phyloP scores from a whole-genome alignment of 805 yeast species.

The Barnettozyma wickerhamii region DNA sequence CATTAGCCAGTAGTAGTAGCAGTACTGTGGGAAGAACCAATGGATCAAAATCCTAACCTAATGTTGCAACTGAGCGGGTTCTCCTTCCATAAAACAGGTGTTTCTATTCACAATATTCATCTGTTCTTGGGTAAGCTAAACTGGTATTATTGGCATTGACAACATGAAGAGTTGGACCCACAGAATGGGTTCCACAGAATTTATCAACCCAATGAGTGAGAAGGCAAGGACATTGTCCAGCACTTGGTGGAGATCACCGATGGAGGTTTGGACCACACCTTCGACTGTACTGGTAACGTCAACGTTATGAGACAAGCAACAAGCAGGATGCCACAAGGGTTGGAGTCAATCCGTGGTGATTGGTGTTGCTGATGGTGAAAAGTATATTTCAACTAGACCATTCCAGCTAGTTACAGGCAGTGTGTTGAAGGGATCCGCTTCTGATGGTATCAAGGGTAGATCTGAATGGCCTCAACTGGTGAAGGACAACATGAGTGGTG shows the following conservation, averaged over 20 bases:
- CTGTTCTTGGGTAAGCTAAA: no score
- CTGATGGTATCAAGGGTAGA: slow-evolving; percentile 98
- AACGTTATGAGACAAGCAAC: slow-evolving; percentile 92
- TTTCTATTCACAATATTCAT: no score
- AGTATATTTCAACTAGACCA: slow-evolving; percentile 95
- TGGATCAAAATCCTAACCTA: no score
- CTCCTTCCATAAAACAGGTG: no score
- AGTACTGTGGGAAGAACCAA: no score
- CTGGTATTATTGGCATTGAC: no score
- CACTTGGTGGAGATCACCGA: slow-evolving; percentile 86
- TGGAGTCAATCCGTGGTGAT: slow-evolving; percentile 96
- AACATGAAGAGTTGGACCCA: slow-evolving; percentile 80
- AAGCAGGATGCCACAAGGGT: slow-evolving; percentile 97
- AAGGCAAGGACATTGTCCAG: slow-evolving; percentile 73
- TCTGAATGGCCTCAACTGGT: slow-evolving; percentile 90
- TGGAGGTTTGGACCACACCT: slow-evolving; percentile 95
- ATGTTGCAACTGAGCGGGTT: no score
- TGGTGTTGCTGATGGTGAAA: slow-evolving; percentile 98
- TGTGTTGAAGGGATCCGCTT: slow-evolving; percentile 99
- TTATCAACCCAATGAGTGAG: slow-evolving; percentile 79
- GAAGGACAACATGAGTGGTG: slow-evolving; percentile 76
- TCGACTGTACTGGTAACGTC: slow-evolving; percentile 97
- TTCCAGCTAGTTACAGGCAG: slow-evolving; percentile 99
- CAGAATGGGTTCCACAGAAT: slow-evolving; percentile 94
- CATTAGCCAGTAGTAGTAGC: no score